These are phyloP conservation scores for Jaltomata sinuosa DNA, from an alignment of 257 asterid species.

Conservation along the genomic window DNA sequence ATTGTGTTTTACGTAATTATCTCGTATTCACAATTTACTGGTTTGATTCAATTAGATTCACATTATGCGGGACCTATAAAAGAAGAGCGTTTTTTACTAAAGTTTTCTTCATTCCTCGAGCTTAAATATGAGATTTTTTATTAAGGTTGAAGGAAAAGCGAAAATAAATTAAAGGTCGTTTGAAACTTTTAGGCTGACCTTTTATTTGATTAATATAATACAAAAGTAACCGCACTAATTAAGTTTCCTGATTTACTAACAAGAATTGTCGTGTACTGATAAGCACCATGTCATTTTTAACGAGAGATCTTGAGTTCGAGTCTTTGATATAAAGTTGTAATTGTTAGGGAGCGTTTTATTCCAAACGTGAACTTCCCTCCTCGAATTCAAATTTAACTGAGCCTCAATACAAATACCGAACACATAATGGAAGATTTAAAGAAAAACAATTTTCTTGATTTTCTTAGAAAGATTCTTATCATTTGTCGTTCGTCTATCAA, in stretches of 20 bases:
- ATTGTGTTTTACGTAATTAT: background rate
- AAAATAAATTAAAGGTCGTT: background rate
- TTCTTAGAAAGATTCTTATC: background rate
- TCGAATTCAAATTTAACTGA: accelerated
- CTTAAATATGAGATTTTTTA: background rate
- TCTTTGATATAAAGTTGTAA: accelerated
- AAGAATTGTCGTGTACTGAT: background rate
- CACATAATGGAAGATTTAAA: background rate
- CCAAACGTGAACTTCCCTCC: background rate
- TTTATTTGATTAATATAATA: background rate
- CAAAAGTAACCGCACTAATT: background rate
- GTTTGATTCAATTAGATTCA: background rate
- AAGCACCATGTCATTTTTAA: background rate
- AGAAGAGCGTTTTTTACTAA: background rate
- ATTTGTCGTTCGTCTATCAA: background rate
- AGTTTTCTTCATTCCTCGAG: background rate
- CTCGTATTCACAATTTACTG: background rate
- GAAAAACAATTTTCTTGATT: background rate
- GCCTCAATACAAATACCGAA: background rate
- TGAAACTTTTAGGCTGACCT: background rate
- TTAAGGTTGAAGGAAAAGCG: background rate
- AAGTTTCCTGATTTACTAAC: background rate
- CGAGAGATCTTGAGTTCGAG: background rate
- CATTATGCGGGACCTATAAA: background rate
- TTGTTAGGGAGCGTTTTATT: no score